Base-by-base conservation (phyloP, 176 grass and related monocot genomes). In the Avena sativa region DNA sequence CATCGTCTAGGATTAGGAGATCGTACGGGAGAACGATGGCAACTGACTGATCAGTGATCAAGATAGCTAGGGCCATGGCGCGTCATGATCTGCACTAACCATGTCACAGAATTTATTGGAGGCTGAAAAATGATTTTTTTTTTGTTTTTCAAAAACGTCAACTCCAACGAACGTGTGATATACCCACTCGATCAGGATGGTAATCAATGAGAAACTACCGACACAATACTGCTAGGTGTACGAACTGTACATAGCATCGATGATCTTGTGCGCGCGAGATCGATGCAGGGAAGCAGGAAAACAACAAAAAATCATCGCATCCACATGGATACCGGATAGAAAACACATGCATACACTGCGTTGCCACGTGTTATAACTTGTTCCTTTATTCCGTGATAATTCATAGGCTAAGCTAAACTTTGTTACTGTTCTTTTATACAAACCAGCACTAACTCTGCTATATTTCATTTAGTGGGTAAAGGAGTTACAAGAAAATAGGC, bases 261-360 rank as follows among this genome's bases (percentile, higher is more conserved):
- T 20, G 55, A 58, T 58, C 17, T 20, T 58, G 4, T 20, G 89
- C 73, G 93, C 38, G 6, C 38, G 38, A 40, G 71, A 85, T 95
- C 8, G 4, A 30, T n/a, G 32, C 19, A 23, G 17, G 63, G 9
- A n/a, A 10, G 26, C 30, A 2, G 44, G 6, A 48, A 63, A 61
- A 61, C 58, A 61, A 23, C 8, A 61, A 23, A 61, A 61, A 23
- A n/a, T n/a, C 58, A 61, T 23, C 6, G 23, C 60, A 63, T 26
- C 23, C 9, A 26, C 60, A 26, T 25, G 10, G 60, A 63, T 63
- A 21, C 13, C 11, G 11, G 9, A 10, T 26, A 26, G 20, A 63
- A 26, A 63, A 26, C 50, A 26, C 23, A 63, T 63, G 21, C 10
- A 12, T 63, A 26, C 9, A 12, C 4, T 4, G 3, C 12, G 50